Base-by-base conservation (phyloP, 768 basidiomycete species). In the Baorangia bicolor region DNA sequence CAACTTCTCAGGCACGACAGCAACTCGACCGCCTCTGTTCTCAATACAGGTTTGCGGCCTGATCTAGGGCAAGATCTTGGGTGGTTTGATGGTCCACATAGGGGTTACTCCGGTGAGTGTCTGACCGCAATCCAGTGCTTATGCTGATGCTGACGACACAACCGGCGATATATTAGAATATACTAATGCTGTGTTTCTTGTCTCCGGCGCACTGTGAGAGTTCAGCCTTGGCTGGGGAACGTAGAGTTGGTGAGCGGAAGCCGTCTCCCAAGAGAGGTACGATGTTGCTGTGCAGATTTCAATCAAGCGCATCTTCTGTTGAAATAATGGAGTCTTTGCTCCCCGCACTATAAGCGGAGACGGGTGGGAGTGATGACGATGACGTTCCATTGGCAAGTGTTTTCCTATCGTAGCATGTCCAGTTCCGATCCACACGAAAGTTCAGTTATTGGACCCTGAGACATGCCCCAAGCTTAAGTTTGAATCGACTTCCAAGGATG, bases 351-450 rank as follows among this genome's bases (percentile, higher is more conserved):
- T 18, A 46, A 47, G 49, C 25, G 25, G 28, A 35, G 21, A 37
- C 14, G 40, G n/a, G 40, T 47, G n/a, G 25, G 37, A 37, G 21
- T 23, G 30, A 31, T 18, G 40, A 21, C 43, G 34, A 23, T 14
- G 2, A 48, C 28, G 35, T 33, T 48, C 23, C 27, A 34, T 42
- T 41, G 43, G 18, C n/a, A n/a, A n/a, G n/a, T n/a, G n/a, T 37
- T 33, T 40, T 38, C 49, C 31, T 25, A 23, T n/a, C 12, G 30
- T 46, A 44, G 40, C 35, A 35, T n/a, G 28, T 61, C 47, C 56
- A 51, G 44, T 33, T 44, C 62, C 43, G 59, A 55, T 37, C 13
- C n/a, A 49, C 45, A 51, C 48, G 41, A 62, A 53, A 38, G 55
- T 55, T 59, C 43, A 49, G 40, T 53, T 42, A 58, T 34, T 23